Conservation (phyloP, 768 basidiomycete species). For the Rhizopogon roseolus region DNA sequence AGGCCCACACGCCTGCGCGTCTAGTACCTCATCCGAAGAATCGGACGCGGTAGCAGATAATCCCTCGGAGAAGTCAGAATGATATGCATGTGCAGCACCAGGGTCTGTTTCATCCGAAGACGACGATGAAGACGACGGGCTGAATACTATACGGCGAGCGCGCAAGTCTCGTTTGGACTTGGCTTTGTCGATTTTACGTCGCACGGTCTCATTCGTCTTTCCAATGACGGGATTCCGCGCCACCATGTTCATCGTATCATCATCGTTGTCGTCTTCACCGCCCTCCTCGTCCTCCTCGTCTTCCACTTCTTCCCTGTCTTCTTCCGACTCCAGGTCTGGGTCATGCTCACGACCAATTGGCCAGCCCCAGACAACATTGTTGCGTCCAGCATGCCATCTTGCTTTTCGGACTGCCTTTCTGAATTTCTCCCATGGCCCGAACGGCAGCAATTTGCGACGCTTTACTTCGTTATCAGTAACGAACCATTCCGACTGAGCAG, state of each 20-base stretch:
- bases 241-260: constrained; percentile 7
- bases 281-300: background rate
- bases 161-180: background rate
- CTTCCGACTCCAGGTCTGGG: constrained; percentile 2
- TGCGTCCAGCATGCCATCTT: constrained; percentile 25
- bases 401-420: constrained; percentile 27
- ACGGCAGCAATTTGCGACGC: constrained; percentile 32
- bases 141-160: background rate
- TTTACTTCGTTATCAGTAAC: constrained; percentile 39
- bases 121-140: constrained; percentile 12
- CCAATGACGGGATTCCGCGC: constrained; percentile 23
- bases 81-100: constrained; percentile 33
- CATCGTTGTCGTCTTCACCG: background rate
- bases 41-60: constrained; percentile 42
- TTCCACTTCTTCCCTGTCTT: constrained; percentile 2
- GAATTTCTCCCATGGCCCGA: constrained; percentile 45
- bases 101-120: constrained; percentile 13
- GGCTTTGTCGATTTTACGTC: constrained; percentile 17
- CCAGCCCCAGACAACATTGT: constrained; percentile 19
- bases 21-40: constrained; percentile 21
- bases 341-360: constrained; percentile 11
- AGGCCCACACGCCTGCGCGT: constrained; percentile 16
- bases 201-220: constrained; percentile 13
- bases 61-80: constrained; percentile 53
- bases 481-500: constrained; percentile 56